These are phyloP conservation scores for Teunomyces barrocoloradensis DNA, from an alignment of 805 yeast species.

Conservation along the genomic window DNA sequence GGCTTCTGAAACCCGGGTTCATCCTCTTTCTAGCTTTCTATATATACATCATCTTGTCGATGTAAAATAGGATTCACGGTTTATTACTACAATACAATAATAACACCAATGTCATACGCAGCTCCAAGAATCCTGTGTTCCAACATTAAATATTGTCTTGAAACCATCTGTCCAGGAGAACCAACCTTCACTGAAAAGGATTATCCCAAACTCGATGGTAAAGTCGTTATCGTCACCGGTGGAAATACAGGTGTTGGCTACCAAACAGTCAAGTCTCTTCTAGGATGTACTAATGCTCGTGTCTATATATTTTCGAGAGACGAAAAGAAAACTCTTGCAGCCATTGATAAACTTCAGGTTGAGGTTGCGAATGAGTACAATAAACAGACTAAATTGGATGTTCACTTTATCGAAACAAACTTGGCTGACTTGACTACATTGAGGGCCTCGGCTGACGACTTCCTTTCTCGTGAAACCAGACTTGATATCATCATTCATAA, in stretches of 20 bases:
- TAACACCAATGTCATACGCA: neutral
- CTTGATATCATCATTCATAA: slow-evolving; percentile 22
- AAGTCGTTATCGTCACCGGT: slow-evolving; percentile 41
- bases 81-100: too few species aligned
- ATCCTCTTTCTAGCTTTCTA: too few species aligned
- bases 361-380: slow-evolving; percentile 18
- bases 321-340: slow-evolving; percentile 25
- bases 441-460: slow-evolving; percentile 26
- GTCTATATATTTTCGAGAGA: slow-evolving; percentile 37
- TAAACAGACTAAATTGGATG: slow-evolving; percentile 7
- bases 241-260: slow-evolving; percentile 35
- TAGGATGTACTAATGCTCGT: slow-evolving; percentile 28
- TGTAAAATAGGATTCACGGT: too few species aligned
- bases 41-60: too few species aligned
- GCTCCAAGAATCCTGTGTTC: slow-evolving; percentile 2
- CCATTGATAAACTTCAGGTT: slow-evolving; percentile 22
- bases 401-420: slow-evolving; percentile 8
- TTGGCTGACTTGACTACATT: slow-evolving; percentile 11
- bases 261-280: slow-evolving; percentile 28
- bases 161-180: slow-evolving; percentile 4
- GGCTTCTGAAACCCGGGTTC: too few species aligned
- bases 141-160: slow-evolving; percentile 1
- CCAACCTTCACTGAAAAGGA: slow-evolving; percentile 27
- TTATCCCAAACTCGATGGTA: slow-evolving; percentile 36
- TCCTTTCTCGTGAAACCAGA: slow-evolving; percentile 8